Evolutionary conservation across 345 rosid genomes (phyloP).

Genomic region (Gossypium australe): DNA sequence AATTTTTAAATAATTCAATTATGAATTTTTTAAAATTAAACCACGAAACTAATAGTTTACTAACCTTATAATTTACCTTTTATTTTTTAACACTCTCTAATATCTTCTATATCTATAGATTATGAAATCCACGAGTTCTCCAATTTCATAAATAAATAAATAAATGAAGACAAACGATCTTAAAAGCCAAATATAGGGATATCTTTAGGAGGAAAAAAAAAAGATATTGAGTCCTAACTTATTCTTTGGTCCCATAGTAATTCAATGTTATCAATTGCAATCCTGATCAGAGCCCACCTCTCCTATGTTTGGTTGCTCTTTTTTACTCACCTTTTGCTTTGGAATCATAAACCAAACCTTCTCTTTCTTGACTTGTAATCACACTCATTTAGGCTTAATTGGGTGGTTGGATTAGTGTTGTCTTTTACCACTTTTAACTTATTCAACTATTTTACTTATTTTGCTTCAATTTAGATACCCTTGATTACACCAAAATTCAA

Average conservation of each 20-base stretch:
- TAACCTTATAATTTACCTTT: too few species aligned
- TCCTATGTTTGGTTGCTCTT: background rate
- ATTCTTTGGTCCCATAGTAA: constrained; percentile 1
- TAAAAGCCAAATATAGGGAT: background rate
- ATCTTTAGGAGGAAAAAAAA: background rate
- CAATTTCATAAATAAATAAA: background rate
- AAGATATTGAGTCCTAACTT: background rate
- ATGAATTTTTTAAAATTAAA: too few species aligned
- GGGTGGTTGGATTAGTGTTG: constrained; percentile 13
- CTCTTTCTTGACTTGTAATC: constrained; percentile 6
- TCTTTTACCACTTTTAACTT: constrained; percentile 2
- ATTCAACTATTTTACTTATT: background rate
- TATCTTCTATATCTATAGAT: background rate
- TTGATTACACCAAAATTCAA: background rate
- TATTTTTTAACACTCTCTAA: background rate
- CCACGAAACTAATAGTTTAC: too few species aligned
- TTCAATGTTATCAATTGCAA: background rate
- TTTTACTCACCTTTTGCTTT: background rate
- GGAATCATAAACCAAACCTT: constrained; percentile 9
- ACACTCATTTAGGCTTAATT: constrained; percentile 3
- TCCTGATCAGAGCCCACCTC: constrained; percentile 16
- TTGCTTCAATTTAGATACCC: background rate
- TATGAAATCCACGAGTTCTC: background rate
- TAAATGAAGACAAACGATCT: background rate
- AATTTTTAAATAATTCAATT: too few species aligned